These are phyloP conservation scores for Massarina eburnea DNA, from an alignment of 2,329 filamentous ascomycete species.

Conservation along the genomic window DNA sequence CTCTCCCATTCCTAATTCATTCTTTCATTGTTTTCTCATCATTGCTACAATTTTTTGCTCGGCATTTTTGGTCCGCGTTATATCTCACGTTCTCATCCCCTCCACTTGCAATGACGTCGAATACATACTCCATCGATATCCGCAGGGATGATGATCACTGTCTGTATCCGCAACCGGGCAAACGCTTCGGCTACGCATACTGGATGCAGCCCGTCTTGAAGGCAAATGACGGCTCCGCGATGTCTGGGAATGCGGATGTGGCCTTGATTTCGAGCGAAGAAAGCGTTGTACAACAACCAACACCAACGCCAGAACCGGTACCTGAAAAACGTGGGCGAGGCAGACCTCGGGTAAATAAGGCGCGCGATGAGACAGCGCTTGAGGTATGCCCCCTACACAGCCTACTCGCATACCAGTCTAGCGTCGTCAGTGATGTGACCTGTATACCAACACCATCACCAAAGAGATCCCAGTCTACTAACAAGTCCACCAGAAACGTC, in stretches of 20 bases:
- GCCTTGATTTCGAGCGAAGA: too few species aligned
- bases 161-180: neutral
- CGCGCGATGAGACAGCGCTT: slow-evolving; percentile 19
- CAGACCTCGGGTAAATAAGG: slow-evolving; percentile 19
- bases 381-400: slow-evolving; percentile 19
- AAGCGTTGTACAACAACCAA: too few species aligned
- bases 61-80: too few species aligned
- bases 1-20: too few species aligned
- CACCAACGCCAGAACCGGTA: neutral
- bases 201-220: slow-evolving; percentile 15
- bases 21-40: too few species aligned
- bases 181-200: slow-evolving; percentile 11
- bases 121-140: too few species aligned
- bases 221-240: slow-evolving; percentile 6
- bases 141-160: neutral
- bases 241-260: neutral
- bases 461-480: neutral
- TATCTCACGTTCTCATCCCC: too few species aligned
- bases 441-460: neutral
- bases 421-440: neutral
- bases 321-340: slow-evolving; percentile 18
- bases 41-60: too few species aligned
- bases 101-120: too few species aligned
- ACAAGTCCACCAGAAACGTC: slow-evolving; percentile 21
- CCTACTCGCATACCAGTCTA: neutral